Base-by-base conservation (phyloP, 441 rosid species). In the Adansonia gregorii region DNA sequence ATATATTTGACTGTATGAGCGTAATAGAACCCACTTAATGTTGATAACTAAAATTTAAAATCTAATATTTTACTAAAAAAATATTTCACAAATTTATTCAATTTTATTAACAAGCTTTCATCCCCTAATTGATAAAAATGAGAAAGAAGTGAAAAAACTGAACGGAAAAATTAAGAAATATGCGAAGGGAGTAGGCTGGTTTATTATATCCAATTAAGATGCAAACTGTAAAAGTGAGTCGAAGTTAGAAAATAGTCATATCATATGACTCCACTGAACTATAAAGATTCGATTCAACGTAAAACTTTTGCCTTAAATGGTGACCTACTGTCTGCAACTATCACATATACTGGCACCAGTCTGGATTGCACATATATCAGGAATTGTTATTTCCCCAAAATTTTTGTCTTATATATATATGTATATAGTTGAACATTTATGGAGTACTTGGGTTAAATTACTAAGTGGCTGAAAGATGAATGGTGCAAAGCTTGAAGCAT, bases 231-330 rank as follows among this genome's bases (percentile, higher is more conserved):
- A 24, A 59, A 27, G 14, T 10, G 8, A 11, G 7, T 2, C 15
- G 27, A 22, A 59, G 24, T 5, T 15, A 6, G 46, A 6, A 15
- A 64, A 61, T 4, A 27, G 8, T 61, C 67, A 61, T 27, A 14
- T 61, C 39, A 24, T 11, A 19, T 2, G 63, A 19, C 12, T 20
- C 27, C 63, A 58, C 20, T n/a, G 12, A 39, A 17, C 19, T 15
- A 48, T 35, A 64, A 39, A 41, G 4, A 4, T 45, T 67, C 15
- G 22, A 17, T 17, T 67, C 8, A 49, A 11, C 14, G 14, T 6
- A 11, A 35, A 46, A 11, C 19, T 20, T 46, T 67, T 67, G 56
- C 55, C 72, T 67, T 46, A 52, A 67, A 67, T 67, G 71, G 2
- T 43, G 8, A 67, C 52, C 71, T 17, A 67, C 52, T 17, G 54